These are phyloP conservation scores for Patellifolia procumbens DNA, from an alignment of 179 eudicot species.

Conservation along the genomic window DNA sequence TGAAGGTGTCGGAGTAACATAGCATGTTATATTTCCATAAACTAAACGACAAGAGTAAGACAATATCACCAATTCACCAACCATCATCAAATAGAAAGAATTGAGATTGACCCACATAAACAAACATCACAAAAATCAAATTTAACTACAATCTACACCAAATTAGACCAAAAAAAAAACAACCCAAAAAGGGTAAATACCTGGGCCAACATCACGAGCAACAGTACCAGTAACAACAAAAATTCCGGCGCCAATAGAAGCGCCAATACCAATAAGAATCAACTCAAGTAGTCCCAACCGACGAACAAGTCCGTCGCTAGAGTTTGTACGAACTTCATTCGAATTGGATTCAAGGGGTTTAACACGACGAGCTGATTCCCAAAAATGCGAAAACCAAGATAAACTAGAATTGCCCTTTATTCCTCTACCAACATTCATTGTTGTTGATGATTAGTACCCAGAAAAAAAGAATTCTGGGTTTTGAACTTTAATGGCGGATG, in stretches of 20 bases:
- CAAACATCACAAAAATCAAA: background rate
- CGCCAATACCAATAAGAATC: slow-evolving; percentile 79
- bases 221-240: slow-evolving; percentile 97
- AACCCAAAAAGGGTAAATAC: slow-evolving; percentile 30
- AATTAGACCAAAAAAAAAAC: background rate
- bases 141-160: background rate
- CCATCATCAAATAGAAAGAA: background rate
- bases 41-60: background rate
- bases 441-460: background rate
- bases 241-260: slow-evolving; percentile 95
- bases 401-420: slow-evolving; percentile 11
- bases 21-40: background rate
- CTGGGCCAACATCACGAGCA: slow-evolving; percentile 92
- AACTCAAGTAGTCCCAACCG: slow-evolving; percentile 78
- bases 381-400: slow-evolving; percentile 52
- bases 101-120: background rate
- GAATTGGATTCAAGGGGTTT: slow-evolving; percentile 44
- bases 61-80: background rate
- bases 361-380: slow-evolving; percentile 64
- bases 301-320: slow-evolving; percentile 68
- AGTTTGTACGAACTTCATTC: slow-evolving; percentile 31
- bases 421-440: slow-evolving; percentile 10
- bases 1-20: background rate
- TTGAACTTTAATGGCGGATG: background rate
- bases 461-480: background rate